Base-by-base conservation (phyloP, 805 yeast genomes). In the Priceomyces medius region DNA sequence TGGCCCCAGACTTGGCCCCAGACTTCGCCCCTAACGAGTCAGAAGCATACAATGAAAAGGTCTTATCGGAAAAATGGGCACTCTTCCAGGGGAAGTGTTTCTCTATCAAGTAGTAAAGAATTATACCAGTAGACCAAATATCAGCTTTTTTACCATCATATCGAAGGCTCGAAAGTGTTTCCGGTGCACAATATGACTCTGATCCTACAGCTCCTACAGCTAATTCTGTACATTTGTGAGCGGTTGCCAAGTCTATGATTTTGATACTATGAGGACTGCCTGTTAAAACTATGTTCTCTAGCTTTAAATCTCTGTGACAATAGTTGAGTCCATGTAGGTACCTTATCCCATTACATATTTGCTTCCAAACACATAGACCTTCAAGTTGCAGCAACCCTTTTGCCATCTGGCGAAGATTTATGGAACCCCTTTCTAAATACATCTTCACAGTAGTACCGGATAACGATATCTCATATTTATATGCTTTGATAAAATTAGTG, bases 241-340 rank as follows among this genome's bases (percentile, higher is more conserved):
- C 63, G 7, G 71, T 61, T 6, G 59, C 65, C 42, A 66, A 66
- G 45, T 77, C 83, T 23, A 77, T 71, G 14, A 77, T 46, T 50
- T 76, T 77, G 31, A 75, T 47, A 2, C 42, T 35, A 0, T 66
- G 66, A 12, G 45, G 34, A 1, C 14, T 23, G 12, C 38, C 17
- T 34, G 52, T 61, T 16, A 76, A 37, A 24, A 76, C 64, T 35
- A 76, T 48, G 45, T 77, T 77, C 20, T 67, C 76, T 18, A 72
- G 58, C 54, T 77, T 77, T 39, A 77, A 50, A 55, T 77, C 83
- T 31, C 81, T 59, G 51, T 77, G 82, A 44, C 74, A 68, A 12
- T 74, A 47, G 18, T 57, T 55, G 3, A 40, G 24, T 7, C 20
- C 24, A 45, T 77, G 81, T 31, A 77, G 44, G 49, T 64, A 68